Evolutionary conservation across 2,329 filamentous ascomycete species (phyloP).

Genomic region (Epichloe gansuensis): DNA sequence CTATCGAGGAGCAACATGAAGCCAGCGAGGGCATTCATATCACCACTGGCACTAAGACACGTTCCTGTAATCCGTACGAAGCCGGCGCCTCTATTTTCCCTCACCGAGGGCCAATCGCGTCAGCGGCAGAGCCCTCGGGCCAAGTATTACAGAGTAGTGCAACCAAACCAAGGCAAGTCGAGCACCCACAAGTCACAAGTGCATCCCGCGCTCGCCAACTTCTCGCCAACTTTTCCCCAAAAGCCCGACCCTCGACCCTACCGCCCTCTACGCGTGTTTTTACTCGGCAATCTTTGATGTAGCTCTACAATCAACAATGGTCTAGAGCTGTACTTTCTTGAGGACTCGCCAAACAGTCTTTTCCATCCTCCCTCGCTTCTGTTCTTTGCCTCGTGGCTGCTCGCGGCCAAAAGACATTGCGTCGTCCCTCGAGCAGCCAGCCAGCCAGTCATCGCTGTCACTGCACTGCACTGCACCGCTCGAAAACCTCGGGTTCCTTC

Average conservation of each 20-base stretch:
- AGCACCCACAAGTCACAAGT: not conserved
- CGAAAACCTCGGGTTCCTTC: not conserved
- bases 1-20: no score
- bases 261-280: slow-evolving; percentile 1
- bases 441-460: not conserved
- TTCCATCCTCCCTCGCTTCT: not conserved
- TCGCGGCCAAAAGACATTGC: not conserved
- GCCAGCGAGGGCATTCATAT: no score
- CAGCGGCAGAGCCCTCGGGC: not conserved
- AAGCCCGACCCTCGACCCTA: not conserved
- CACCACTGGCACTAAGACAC: no score
- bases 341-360: not conserved
- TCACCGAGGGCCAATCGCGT: not conserved
- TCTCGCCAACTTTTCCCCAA: not conserved
- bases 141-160: not conserved
- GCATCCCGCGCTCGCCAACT: not conserved
- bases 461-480: not conserved
- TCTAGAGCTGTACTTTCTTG: slow-evolving; percentile 2
- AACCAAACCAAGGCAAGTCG: not conserved
- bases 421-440: not conserved
- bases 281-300: slow-evolving; percentile 4
- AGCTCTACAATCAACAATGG: slow-evolving; percentile 6
- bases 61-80: not conserved
- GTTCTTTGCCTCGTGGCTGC: not conserved
- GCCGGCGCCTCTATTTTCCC: slow-evolving; percentile 3